Conservation (phyloP, 164 flowering plant genomes). For the Akebia trifoliata region DNA sequence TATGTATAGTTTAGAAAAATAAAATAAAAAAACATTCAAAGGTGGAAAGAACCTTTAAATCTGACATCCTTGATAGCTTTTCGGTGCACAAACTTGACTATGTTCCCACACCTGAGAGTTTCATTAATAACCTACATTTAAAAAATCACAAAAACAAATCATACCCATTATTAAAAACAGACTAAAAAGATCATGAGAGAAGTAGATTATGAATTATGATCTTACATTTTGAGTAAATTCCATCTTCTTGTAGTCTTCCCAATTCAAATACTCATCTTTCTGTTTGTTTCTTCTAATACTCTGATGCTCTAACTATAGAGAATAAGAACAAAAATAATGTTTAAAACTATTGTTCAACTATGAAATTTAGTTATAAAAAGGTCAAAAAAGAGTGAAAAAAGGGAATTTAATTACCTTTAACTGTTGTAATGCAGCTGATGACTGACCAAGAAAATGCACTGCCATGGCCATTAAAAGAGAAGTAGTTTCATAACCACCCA, state of each 20-base stretch:
- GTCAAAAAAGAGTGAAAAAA: neutral
- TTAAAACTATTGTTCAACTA: no score
- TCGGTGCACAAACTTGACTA: conserved; percentile 70
- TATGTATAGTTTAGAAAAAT: no score
- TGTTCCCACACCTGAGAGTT: conserved; percentile 62
- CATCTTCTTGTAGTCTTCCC: conserved; percentile 69
- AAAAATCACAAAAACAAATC: no score
- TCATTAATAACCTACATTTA: conserved; percentile 58
- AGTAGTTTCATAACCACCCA: conserved; percentile 75
- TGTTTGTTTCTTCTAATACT: conserved; percentile 39
- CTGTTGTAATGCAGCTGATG: conserved; percentile 41
- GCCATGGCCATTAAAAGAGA: conserved; percentile 52
- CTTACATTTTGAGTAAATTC: conserved; percentile 61
- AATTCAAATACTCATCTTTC: conserved; percentile 41
- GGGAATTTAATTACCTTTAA: conserved; percentile 37
- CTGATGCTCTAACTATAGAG: conserved; percentile 45
- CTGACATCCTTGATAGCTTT: conserved; percentile 67
- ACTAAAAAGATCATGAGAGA: neutral
- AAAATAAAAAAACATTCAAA: no score
- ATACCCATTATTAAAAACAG: no score
- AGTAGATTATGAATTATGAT: no score
- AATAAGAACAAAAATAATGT: no score
- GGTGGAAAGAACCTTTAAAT: conserved; percentile 52
- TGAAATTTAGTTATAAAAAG: neutral
- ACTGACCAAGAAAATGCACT: conserved; percentile 47